phyloP scores from a whole-genome alignment of 441 rosid genomes.

The Eruca vesicaria region DNA sequence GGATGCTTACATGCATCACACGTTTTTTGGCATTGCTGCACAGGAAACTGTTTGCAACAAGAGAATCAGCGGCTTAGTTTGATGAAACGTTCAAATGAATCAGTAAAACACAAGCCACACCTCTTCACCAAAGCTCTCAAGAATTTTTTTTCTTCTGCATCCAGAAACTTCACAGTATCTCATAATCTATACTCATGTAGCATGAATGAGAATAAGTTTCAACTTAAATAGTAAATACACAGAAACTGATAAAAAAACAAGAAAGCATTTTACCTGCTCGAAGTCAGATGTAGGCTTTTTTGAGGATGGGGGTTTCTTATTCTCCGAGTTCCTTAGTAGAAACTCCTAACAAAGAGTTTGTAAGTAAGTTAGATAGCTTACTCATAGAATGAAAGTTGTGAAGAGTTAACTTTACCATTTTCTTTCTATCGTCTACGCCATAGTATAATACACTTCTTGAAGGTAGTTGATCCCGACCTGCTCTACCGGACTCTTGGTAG shows the following conservation, averaged over 20 bases:
- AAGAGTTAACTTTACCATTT: slow-evolving; percentile 54
- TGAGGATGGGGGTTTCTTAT: slow-evolving; percentile 57
- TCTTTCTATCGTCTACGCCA: slow-evolving; percentile 85
- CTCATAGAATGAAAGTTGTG: not conserved
- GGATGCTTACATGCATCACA: slow-evolving; percentile 95
- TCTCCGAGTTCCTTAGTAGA: slow-evolving; percentile 63
- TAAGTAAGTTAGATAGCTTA: slow-evolving; percentile 18
- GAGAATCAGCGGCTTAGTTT: slow-evolving; percentile 5
- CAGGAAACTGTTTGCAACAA: slow-evolving; percentile 50
- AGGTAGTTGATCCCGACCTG: slow-evolving; percentile 94
- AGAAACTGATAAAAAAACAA: slow-evolving; percentile 17
- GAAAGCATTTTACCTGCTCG: slow-evolving; percentile 49
- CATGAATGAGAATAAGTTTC: slow-evolving; percentile 19
- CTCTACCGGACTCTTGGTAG: slow-evolving; percentile 99
- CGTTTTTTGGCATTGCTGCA: slow-evolving; percentile 61
- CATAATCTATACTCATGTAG: slow-evolving; percentile 60
- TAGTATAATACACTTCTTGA: slow-evolving; percentile 85
- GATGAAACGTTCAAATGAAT: not conserved
- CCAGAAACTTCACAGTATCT: slow-evolving; percentile 89
- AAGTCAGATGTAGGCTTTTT: slow-evolving; percentile 69
- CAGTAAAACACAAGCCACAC: slow-evolving; percentile 29
- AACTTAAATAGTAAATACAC: slow-evolving; percentile 9
- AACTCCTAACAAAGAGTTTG: slow-evolving; percentile 58
- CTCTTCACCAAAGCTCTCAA: slow-evolving; percentile 94
- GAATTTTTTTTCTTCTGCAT: slow-evolving; percentile 87